These are phyloP conservation scores for Pyronema omphalodes DNA, from an alignment of 495 filamentous ascomycete genomes.

Conservation along the genomic window DNA sequence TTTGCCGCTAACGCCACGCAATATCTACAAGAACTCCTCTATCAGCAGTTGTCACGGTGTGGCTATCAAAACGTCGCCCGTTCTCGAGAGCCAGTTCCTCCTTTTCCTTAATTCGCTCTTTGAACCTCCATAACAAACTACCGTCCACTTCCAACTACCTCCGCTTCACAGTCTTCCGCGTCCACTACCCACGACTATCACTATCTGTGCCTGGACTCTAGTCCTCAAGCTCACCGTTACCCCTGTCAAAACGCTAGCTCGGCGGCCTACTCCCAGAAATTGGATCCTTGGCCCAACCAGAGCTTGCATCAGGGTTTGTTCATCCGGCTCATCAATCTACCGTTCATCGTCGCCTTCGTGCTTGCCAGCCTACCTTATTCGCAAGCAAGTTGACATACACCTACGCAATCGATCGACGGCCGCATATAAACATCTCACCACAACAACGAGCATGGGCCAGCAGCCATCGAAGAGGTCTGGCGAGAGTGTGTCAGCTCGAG, in stretches of 20 bases:
- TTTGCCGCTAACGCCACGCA: not conserved
- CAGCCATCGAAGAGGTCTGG: slow-evolving; percentile 55
- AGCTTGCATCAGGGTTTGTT: slow-evolving; percentile 4
- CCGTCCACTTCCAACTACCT: not conserved
- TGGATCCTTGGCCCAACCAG: slow-evolving; percentile 12
- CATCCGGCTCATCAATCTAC: slow-evolving; percentile 6
- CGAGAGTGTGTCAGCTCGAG: slow-evolving; percentile 25
- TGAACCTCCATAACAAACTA: slow-evolving; percentile 35
- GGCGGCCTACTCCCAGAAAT: slow-evolving; percentile 5
- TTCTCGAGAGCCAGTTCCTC: slow-evolving; percentile 34
- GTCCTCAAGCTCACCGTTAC: not conserved
- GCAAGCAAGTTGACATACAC: slow-evolving; percentile 21
- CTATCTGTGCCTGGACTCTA: not conserved
- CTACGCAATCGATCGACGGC: slow-evolving; percentile 3
- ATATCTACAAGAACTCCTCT: not conserved
- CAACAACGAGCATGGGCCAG: slow-evolving; percentile 56
- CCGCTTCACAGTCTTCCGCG: not conserved
- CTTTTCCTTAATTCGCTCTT: slow-evolving; percentile 37
- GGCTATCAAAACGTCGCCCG: slow-evolving; percentile 24
- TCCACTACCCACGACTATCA: not conserved
- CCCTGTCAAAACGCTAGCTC: slow-evolving; percentile 5
- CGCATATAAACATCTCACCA: slow-evolving; percentile 5
- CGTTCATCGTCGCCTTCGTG: slow-evolving; percentile 7
- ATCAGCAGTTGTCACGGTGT: slow-evolving; percentile 11
- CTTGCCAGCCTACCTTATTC: slow-evolving; percentile 20